Percentiles rank a stretch among this genome's conserved stretches.
Evolutionary conservation across 306 rosid species (phyloP).

Genomic region (Citrullus amarus): DNA sequence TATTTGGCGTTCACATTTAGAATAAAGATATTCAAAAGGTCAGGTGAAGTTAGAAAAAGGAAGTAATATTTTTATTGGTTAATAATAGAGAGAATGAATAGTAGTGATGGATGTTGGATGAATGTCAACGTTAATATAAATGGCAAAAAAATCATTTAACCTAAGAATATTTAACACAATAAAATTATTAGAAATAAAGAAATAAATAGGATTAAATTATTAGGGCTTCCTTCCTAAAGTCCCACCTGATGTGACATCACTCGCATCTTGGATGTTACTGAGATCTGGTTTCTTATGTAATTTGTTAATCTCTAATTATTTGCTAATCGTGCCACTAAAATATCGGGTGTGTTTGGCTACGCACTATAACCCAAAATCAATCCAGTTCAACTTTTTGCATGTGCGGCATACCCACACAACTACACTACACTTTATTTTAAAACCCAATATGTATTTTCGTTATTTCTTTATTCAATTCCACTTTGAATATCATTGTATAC

Average conservation of each 20-base stretch:
- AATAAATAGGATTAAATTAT: background rate
- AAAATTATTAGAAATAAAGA: background rate
- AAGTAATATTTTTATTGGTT: background rate
- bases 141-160: background rate
- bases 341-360: slow-evolving; percentile 5
- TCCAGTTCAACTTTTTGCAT: background rate
- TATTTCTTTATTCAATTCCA: background rate
- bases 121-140: background rate
- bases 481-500: background rate
- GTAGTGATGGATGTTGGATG: background rate
- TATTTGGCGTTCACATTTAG: background rate
- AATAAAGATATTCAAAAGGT: background rate
- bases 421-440: background rate
- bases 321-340: background rate
- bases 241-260: slow-evolving; percentile 4
- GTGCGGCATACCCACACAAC: background rate
- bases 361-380: background rate
- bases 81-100: background rate
- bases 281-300: background rate
- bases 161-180: background rate
- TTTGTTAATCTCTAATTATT: background rate
- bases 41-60: background rate
- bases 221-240: background rate
- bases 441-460: background rate
- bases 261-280: background rate